phyloP scores from a whole-genome alignment of 1,139 yeast genomes.

The Wickerhamomyces sp. region DNA sequence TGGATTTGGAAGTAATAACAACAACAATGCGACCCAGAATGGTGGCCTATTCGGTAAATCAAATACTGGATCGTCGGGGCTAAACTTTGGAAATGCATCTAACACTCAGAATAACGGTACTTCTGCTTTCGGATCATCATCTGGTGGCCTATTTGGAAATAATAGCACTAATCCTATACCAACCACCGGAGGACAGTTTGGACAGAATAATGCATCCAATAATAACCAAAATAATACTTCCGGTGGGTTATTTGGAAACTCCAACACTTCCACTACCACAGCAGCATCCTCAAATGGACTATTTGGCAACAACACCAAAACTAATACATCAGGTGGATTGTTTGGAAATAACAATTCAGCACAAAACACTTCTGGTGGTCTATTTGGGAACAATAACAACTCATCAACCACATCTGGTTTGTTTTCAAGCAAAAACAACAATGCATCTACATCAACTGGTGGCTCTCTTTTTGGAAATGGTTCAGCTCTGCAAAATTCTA shows the following conservation, averaged over 20 bases:
- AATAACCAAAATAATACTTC: conserved; percentile 8
- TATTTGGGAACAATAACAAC: conserved; percentile 23
- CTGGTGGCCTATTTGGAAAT: conserved; percentile 15
- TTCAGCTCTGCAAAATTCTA: too few species aligned
- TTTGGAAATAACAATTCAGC: conserved; percentile 9
- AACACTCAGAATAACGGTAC: conserved; percentile 8
- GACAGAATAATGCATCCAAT: conserved; percentile 1
- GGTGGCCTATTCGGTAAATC: conserved; percentile 21
- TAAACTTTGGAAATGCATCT: conserved; percentile 18
- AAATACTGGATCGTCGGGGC: conserved; percentile 2
- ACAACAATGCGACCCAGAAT: conserved; percentile 3
- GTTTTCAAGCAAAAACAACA: not conserved
- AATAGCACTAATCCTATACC: conserved; percentile 1
- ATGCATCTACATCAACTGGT: conserved; percentile 6
- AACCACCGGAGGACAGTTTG: conserved; percentile 11
- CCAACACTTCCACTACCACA: conserved; percentile 3
- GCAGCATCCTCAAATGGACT: conserved; percentile 18
- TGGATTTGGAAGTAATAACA: conserved; percentile 14
- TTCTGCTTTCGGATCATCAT: conserved; percentile 3
- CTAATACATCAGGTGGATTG: conserved; percentile 15
- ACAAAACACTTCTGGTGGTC: conserved; percentile 13
- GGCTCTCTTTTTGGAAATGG: conserved; percentile 4
- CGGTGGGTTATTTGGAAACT: conserved; percentile 27
- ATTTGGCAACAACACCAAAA: conserved; percentile 23
- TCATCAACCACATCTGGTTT: conserved; percentile 1